A percentile compares a stretch with the other conserved stretches of the same genome.
These are phyloP conservation scores for Lentinula raphanica DNA, from an alignment of 768 basidiomycete genomes.

Conservation along the genomic window DNA sequence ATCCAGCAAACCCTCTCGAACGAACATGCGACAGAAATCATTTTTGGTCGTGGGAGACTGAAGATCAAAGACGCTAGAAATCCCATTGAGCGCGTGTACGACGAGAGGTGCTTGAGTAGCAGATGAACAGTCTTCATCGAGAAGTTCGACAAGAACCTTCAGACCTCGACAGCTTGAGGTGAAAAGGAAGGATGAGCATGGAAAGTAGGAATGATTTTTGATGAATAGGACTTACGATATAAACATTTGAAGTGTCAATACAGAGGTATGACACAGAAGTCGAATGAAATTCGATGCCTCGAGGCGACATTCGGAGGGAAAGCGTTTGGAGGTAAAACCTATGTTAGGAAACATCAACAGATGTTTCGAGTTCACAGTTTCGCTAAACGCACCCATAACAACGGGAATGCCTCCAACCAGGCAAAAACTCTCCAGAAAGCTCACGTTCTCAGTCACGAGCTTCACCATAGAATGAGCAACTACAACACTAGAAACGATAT, in stretches of 20 bases:
- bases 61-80: conserved; percentile 92
- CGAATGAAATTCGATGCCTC: conserved; percentile 95
- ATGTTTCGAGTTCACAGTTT: background rate
- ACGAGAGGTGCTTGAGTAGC: conserved; percentile 82
- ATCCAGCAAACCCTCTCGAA: conserved; percentile 90
- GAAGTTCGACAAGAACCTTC: conserved; percentile 88
- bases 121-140: conserved; percentile 87
- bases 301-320: conserved; percentile 87
- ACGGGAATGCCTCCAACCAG: conserved; percentile 93
- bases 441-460: conserved; percentile 70
- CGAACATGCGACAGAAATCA: conserved; percentile 98
- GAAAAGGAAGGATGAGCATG: background rate
- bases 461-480: conserved; percentile 32
- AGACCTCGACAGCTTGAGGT: conserved; percentile 81
- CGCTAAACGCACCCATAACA: conserved; percentile 68
- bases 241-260: conserved; percentile 96
- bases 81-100: conserved; percentile 89
- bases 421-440: conserved; percentile 92
- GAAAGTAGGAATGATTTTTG: background rate
- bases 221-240: conserved; percentile 74
- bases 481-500: conserved; percentile 10
- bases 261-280: conserved; percentile 86
- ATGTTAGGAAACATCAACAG: background rate
- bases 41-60: conserved; percentile 96
- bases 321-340: conserved; percentile 94